Percentiles rank a stretch among this genome's conserved stretches.
These are phyloP conservation scores for Leccinum pseudoinsigne DNA, from an alignment of 1,284 basidiomycete species.

Conservation along the genomic window DNA sequence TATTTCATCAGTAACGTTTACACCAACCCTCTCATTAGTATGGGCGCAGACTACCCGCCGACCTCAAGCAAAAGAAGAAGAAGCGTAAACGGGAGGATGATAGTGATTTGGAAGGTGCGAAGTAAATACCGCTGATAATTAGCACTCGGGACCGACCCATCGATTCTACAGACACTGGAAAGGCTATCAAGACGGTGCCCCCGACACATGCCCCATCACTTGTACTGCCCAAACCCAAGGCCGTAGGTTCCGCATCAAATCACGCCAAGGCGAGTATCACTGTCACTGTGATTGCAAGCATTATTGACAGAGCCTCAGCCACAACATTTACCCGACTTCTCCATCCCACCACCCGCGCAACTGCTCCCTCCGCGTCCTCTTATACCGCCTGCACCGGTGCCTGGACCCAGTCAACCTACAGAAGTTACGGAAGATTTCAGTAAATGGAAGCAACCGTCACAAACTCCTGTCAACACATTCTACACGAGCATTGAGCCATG, in stretches of 20 bases:
- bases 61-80: slow-evolving; percentile 79
- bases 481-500: slow-evolving; percentile 86
- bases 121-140: slow-evolving; percentile 8
- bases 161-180: slow-evolving; percentile 43
- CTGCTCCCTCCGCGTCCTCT: slow-evolving; percentile 68
- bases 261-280: slow-evolving; percentile 50
- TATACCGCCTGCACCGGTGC: slow-evolving; percentile 63
- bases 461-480: slow-evolving; percentile 70
- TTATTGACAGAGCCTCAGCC: slow-evolving; percentile 34
- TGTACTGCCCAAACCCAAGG: slow-evolving; percentile 53
- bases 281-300: slow-evolving; percentile 4
- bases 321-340: slow-evolving; percentile 55
- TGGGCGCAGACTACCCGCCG: slow-evolving; percentile 38
- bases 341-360: slow-evolving; percentile 46
- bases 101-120: slow-evolving; percentile 68
- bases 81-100: slow-evolving; percentile 82
- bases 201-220: slow-evolving; percentile 28
- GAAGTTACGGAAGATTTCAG: slow-evolving; percentile 89
- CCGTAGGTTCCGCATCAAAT: slow-evolving; percentile 42
- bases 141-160: slow-evolving; percentile 2
- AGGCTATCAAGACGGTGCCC: slow-evolving; percentile 59
- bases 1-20: neutral
- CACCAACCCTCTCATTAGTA: slow-evolving; percentile 11
- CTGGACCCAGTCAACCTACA: slow-evolving; percentile 77
- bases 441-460: slow-evolving; percentile 73